Base-by-base conservation (phyloP, 1,284 basidiomycete genomes). In the Ceratobasidium sp. region DNA sequence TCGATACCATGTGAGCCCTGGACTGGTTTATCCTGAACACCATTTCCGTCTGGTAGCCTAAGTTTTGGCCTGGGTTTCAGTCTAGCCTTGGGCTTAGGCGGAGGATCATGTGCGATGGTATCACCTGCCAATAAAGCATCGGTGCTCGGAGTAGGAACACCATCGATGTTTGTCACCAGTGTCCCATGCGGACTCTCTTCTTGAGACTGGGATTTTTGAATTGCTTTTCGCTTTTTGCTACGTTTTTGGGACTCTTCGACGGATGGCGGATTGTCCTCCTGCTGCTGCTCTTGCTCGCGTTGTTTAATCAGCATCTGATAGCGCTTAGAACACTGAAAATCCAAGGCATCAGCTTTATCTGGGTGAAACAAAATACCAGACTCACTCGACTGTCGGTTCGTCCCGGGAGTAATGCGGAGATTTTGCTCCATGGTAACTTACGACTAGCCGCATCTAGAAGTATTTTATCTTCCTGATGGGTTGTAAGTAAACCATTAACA, bases 351-450 rank as follows among this genome's bases (percentile, higher is more conserved):
- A 54, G 49, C 38, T 10, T 43, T 22, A 7, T 22, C 22, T 15
- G 27, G 13, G 7, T 22, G 25, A 22, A 25, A 15, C 22, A n/a
- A 54, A n/a, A 22, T 43, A 27, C 62, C 35, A 22, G 32, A 49
- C 70, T 32, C 32, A 70, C 70, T 67, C 65, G 65, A 53, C 43
- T 68, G 22, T 70, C 70, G 10, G 70, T 70, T 25, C 70, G 54
- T 31, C 70, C 70, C 32, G 56, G 54, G 22, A 70, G 31, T 38
- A 58, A 56, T 34, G 70, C 70, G 47, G 70, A 55, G 55, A 70
- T 50, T 47, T 38, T 56, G 8, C 56, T 58, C 70, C 70, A 70
- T 45, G 55, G 50, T 27, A 68, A 40, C 20, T 67, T 67, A 25
- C 49, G 56, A 32, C 42, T 49, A 27, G 32, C 55, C 27, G 65